A percentile compares a stretch with the other conserved stretches of the same genome.
Conservation (phyloP, 108 stramenopile genomes). For the Schizochytrium sp. region DNA sequence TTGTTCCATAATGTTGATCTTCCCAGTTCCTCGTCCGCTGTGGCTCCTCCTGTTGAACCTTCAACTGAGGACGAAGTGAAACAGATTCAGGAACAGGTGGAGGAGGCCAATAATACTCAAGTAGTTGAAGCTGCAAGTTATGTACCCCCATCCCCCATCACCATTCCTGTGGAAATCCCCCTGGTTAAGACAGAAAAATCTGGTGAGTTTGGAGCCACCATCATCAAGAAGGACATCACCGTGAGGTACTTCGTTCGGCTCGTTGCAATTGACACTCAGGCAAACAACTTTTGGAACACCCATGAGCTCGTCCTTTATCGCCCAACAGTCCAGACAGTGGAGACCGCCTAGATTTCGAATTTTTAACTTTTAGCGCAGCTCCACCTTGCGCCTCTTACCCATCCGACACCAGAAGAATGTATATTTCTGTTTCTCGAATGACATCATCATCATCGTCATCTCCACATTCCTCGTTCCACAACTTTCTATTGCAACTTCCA, state of each 20-base stretch:
- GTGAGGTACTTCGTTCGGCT: slow-evolving; percentile 39
- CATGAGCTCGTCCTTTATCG: slow-evolving; percentile 34
- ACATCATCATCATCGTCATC: no score
- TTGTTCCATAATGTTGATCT: slow-evolving; percentile 45
- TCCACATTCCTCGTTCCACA: no score
- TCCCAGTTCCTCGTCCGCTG: neutral
- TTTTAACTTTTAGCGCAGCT: no score
- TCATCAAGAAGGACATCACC: neutral
- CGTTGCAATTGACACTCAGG: neutral
- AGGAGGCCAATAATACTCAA: neutral
- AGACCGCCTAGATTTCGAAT: neutral
- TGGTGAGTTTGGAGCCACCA: slow-evolving; percentile 37
- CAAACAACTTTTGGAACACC: slow-evolving; percentile 25
- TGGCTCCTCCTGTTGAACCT: neutral
- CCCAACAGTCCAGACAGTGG: neutral
- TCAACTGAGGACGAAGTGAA: neutral
- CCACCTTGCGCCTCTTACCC: no score
- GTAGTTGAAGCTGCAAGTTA: neutral
- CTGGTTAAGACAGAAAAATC: slow-evolving; percentile 51
- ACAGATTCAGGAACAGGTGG: neutral
- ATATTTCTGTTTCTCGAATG: no score
- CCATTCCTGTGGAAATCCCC: slow-evolving; percentile 38
- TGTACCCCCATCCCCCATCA: neutral
- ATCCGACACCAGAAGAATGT: no score
- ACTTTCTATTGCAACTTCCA: no score